phyloP scores from a whole-genome alignment of 352 stramenopile genomes.

The Globisporangium paroecandrum region DNA sequence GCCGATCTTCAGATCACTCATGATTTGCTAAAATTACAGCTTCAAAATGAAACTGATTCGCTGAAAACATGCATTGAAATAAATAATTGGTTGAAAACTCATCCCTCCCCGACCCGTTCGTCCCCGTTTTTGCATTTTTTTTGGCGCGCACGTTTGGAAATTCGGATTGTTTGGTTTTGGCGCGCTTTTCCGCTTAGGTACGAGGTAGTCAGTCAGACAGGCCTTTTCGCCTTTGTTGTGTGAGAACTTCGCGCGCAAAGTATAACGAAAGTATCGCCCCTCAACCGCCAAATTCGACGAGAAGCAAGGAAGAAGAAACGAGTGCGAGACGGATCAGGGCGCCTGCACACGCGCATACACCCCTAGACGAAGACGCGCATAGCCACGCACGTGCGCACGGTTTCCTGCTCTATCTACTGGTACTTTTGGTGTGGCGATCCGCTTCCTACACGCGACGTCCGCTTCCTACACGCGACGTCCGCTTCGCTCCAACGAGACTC shows the following conservation, averaged over 20 bases:
- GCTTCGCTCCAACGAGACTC: background rate
- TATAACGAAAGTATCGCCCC: background rate
- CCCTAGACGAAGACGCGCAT: background rate
- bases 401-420: background rate
- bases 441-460: background rate
- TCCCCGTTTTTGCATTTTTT: background rate
- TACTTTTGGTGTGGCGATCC: background rate
- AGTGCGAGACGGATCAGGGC: background rate
- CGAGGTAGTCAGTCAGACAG: constrained; percentile 4
- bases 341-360: background rate
- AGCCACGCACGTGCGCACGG: background rate
- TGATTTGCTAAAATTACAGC: background rate
- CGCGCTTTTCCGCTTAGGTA: constrained; percentile 28
- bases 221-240: background rate
- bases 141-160: constrained; percentile 7
- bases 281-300: constrained; percentile 8
- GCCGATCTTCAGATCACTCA: background rate
- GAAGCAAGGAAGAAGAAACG: background rate
- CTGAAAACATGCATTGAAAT: background rate
- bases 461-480: background rate
- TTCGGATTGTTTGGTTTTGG: constrained; percentile 27
- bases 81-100: background rate
- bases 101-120: background rate
- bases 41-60: background rate
- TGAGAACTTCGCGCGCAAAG: constrained; percentile 5